phyloP scores from a whole-genome alignment of 768 basidiomycete species.

The Mycena albidolilacea region DNA sequence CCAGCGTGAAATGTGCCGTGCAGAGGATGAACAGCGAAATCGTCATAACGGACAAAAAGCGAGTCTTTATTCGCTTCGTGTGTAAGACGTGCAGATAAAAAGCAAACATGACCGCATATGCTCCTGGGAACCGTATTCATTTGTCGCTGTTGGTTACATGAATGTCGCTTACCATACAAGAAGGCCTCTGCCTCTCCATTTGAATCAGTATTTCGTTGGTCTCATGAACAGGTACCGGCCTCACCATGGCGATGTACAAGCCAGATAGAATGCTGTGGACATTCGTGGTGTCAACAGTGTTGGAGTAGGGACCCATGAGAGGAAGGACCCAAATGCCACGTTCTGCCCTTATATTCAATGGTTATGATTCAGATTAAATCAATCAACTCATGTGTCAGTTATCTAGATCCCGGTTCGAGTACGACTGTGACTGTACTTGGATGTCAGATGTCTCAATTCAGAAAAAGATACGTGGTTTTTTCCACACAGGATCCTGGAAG shows the following conservation, averaged over 20 bases:
- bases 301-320: too few species aligned
- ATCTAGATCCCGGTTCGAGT: too few species aligned
- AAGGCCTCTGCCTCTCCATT: slow-evolving; percentile 10
- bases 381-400: too few species aligned
- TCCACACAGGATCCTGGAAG: too few species aligned
- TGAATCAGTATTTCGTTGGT: neutral
- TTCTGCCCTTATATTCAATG: too few species aligned
- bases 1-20: slow-evolving; percentile 12
- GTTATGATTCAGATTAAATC: too few species aligned
- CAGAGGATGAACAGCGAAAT: slow-evolving; percentile 21
- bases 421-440: too few species aligned
- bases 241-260: slow-evolving; percentile 13
- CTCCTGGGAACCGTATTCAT: slow-evolving; percentile 9
- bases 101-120: slow-evolving; percentile 21
- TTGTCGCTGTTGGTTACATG: neutral
- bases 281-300: too few species aligned
- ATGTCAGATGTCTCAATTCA: too few species aligned
- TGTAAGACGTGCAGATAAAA: slow-evolving; percentile 13
- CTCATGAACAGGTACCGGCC: neutral
- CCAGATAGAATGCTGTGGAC: neutral
- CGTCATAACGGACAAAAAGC: slow-evolving; percentile 5
- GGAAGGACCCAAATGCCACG: too few species aligned
- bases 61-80: neutral
- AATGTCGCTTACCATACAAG: slow-evolving; percentile 9
- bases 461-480: too few species aligned